Evolutionary conservation across 1,284 basidiomycete species (phyloP).

Genomic region (Athelia psychrophila): DNA sequence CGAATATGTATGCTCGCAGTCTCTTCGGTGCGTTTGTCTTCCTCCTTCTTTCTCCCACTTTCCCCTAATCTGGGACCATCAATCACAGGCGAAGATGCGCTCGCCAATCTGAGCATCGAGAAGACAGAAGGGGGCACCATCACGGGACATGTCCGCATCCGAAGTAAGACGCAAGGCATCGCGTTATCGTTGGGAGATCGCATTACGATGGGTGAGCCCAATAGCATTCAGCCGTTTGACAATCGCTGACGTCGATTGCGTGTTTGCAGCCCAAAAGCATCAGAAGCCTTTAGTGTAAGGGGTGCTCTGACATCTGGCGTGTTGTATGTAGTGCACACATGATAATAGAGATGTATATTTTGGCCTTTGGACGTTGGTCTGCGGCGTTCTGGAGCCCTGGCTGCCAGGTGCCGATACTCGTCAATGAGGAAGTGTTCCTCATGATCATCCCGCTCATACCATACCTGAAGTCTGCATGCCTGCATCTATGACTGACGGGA

Average conservation of each 20-base stretch:
- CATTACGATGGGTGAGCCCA: slow-evolving; percentile 81
- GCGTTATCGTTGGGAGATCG: slow-evolving; percentile 92
- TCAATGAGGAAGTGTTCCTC: too few species aligned
- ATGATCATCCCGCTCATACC: too few species aligned
- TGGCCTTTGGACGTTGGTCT: too few species aligned
- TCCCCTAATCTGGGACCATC: not conserved
- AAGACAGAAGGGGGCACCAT: slow-evolving; percentile 80
- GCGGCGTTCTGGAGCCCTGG: too few species aligned
- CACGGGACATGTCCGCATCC: slow-evolving; percentile 89
- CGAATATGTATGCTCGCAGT: slow-evolving; percentile 80
- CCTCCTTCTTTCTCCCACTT: not conserved
- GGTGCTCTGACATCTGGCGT: not conserved
- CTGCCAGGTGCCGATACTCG: too few species aligned
- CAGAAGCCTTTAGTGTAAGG: slow-evolving; percentile 46
- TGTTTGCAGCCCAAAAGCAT: slow-evolving; percentile 59
- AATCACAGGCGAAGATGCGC: slow-evolving; percentile 83
- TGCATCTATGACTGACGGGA: too few species aligned
- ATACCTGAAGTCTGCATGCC: too few species aligned
- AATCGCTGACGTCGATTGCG: slow-evolving; percentile 8
- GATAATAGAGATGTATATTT: not conserved
- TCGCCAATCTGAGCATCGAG: slow-evolving; percentile 96
- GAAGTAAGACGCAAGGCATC: slow-evolving; percentile 94
- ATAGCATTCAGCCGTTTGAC: too few species aligned
- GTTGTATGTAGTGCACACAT: not conserved
- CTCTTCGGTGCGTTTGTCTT: slow-evolving; percentile 57